Evolutionary conservation across 1,139 yeast genomes (phyloP).

Genomic region (Candida sojae): DNA sequence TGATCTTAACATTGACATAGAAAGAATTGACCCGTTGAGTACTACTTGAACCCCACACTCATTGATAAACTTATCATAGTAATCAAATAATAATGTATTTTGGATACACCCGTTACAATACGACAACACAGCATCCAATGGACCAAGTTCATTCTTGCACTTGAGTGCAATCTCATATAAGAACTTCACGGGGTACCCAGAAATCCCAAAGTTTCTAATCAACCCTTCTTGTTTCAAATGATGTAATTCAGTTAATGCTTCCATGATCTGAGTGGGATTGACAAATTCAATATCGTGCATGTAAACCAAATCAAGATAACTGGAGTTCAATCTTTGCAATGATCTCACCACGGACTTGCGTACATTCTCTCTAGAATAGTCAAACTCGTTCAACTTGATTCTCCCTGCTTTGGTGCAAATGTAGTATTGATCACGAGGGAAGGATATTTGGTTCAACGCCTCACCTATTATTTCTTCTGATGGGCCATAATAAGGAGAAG

Average conservation of each 20-base stretch:
- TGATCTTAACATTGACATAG: constrained; percentile 82
- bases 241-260: constrained; percentile 63
- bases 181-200: constrained; percentile 84
- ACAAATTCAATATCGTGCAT: constrained; percentile 91
- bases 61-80: constrained; percentile 47
- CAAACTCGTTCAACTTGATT: constrained; percentile 65
- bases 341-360: constrained; percentile 67
- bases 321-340: constrained; percentile 61
- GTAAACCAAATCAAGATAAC: constrained; percentile 76
- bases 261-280: constrained; percentile 50
- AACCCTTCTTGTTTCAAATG: constrained; percentile 64
- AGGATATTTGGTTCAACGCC: constrained; percentile 51
- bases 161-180: constrained; percentile 50
- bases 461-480: constrained; percentile 75
- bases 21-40: constrained; percentile 80
- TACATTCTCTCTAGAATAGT: constrained; percentile 65
- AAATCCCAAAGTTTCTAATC: constrained; percentile 68
- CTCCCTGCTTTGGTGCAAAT: constrained; percentile 91
- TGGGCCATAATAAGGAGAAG: constrained; percentile 92
- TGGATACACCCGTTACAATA: constrained; percentile 86
- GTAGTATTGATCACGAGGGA: constrained; percentile 62
- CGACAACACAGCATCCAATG: constrained; percentile 73
- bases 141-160: constrained; percentile 41
- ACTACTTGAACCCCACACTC: constrained; percentile 60
- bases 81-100: constrained; percentile 57